A percentile compares a stretch with the other conserved stretches of the same genome.
These are phyloP conservation scores for Microbotryum violaceum DNA, from an alignment of 1,284 basidiomycete genomes.

Conservation along the genomic window DNA sequence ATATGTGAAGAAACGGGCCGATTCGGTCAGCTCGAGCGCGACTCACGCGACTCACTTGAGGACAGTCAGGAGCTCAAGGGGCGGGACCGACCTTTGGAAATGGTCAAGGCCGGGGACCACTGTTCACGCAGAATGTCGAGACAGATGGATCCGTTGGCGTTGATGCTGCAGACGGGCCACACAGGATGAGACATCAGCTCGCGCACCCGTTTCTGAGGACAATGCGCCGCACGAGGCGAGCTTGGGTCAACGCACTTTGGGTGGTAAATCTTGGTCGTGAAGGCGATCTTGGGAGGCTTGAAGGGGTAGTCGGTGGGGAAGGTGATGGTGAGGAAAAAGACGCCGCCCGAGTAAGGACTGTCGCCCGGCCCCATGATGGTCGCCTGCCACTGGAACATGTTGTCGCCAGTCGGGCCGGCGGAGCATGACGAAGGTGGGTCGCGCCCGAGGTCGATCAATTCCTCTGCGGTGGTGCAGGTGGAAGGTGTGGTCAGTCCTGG, in stretches of 20 bases:
- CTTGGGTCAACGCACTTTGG: slow-evolving; percentile 41
- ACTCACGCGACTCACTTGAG: background rate
- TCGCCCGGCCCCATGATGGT: slow-evolving; percentile 36
- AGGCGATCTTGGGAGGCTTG: slow-evolving; percentile 98
- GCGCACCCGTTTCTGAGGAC: too few relatives aligned
- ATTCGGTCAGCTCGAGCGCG: background rate
- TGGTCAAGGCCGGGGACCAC: slow-evolving; percentile 96
- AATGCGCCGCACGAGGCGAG: background rate
- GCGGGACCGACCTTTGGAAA: slow-evolving; percentile 74
- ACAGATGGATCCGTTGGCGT: slow-evolving; percentile 96
- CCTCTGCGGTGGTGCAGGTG: slow-evolving; percentile 49
- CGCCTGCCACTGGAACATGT: slow-evolving; percentile 87
- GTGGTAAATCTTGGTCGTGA: slow-evolving; percentile 76
- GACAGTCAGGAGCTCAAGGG: background rate
- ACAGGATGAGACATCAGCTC: too few relatives aligned
- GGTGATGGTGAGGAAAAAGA: slow-evolving; percentile 53
- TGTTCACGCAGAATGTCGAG: slow-evolving; percentile 53
- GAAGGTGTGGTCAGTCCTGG: too few relatives aligned
- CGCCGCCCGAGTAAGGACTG: slow-evolving; percentile 34
- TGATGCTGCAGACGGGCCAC: slow-evolving; percentile 72
- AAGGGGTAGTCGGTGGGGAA: slow-evolving; percentile 96
- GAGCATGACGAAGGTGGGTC: slow-evolving; percentile 97
- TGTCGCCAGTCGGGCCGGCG: slow-evolving; percentile 88
- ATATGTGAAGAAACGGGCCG: background rate
- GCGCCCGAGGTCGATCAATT: slow-evolving; percentile 92